Percentiles rank a stretch among this genome's conserved stretches.
Evolutionary conservation across 202 grass and related monocot genomes (phyloP).

Genomic region (Setaria viridis): DNA sequence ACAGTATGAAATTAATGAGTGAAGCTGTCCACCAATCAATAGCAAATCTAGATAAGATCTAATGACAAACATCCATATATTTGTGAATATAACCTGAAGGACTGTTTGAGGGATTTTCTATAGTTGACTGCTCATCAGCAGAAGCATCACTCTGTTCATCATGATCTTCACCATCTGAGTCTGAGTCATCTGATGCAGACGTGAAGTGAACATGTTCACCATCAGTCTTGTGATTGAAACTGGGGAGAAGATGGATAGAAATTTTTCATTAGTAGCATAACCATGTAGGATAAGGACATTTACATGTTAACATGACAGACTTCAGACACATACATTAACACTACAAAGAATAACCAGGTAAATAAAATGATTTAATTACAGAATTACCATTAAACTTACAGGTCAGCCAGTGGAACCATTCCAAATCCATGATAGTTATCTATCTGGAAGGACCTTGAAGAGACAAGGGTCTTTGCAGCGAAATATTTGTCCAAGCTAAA

Average conservation of each 20-base stretch:
- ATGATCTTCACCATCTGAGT: constrained; percentile 53
- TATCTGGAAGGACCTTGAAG: constrained; percentile 86
- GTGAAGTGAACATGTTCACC: constrained; percentile 95
- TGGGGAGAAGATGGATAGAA: constrained; percentile 28
- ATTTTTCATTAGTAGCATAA: not conserved
- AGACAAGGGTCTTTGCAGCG: constrained; percentile 81
- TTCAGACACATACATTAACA: not conserved
- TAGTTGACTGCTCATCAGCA: constrained; percentile 51
- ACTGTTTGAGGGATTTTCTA: constrained; percentile 48
- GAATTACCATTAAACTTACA: constrained; percentile 64
- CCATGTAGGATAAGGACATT: constrained; percentile 7
- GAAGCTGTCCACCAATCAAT: constrained; percentile 5
- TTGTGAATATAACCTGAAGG: constrained; percentile 63
- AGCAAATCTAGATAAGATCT: not conserved
- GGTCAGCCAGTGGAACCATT: constrained; percentile 94
- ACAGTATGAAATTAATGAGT: constrained; percentile 10
- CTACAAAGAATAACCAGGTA: not conserved
- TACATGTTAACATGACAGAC: not conserved
- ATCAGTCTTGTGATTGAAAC: constrained; percentile 97
- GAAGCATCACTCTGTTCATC: constrained; percentile 48
- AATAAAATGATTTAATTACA: constrained; percentile 17
- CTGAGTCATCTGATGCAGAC: constrained; percentile 43
- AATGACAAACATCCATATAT: constrained; percentile 29
- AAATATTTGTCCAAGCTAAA: constrained; percentile 89
- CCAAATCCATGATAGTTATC: constrained; percentile 83